Evolutionary conservation across 139 green algal species (phyloP).

Genomic region (Chlamydomonas sphaeroides): DNA sequence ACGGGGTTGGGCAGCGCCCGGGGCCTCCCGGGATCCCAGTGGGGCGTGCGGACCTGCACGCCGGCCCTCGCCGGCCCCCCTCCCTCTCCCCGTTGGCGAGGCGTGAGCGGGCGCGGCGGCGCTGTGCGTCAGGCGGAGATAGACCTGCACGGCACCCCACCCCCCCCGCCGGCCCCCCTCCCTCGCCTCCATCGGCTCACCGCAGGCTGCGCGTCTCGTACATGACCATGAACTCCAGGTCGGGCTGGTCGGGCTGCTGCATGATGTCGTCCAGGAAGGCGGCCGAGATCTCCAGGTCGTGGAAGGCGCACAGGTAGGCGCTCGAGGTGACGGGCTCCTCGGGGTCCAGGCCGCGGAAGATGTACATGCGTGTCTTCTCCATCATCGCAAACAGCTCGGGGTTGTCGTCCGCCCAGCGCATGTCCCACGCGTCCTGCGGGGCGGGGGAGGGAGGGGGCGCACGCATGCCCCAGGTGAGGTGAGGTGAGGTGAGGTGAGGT

Average conservation of each 20-base stretch:
- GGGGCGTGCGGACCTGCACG: too few species aligned
- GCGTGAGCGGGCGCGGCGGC: too few species aligned
- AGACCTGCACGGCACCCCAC: too few species aligned
- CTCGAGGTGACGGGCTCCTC: constrained; percentile 81
- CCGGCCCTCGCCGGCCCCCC: too few species aligned
- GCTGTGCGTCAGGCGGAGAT: too few species aligned
- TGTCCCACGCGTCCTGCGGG: constrained; percentile 78
- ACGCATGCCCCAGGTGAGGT: too few species aligned
- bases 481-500: too few species aligned
- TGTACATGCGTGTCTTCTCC: constrained; percentile 88
- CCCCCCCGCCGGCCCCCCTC: too few species aligned
- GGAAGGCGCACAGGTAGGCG: constrained; percentile 75
- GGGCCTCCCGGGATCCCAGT: too few species aligned
- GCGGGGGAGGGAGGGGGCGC: not conserved
- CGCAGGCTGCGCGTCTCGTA: constrained; percentile 73
- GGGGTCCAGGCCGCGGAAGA: constrained; percentile 76
- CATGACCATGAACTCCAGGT: constrained; percentile 68
- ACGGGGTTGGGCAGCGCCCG: too few species aligned
- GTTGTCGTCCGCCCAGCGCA: constrained; percentile 83
- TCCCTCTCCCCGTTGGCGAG: too few species aligned
- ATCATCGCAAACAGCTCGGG: constrained; percentile 83
- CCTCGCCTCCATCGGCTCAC: too few species aligned
- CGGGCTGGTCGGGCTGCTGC: constrained; percentile 69
- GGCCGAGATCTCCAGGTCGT: constrained; percentile 75
- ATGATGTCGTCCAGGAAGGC: constrained; percentile 81